These are phyloP conservation scores for Deakozyma indianensis DNA, from an alignment of 805 yeast genomes.

Conservation along the genomic window DNA sequence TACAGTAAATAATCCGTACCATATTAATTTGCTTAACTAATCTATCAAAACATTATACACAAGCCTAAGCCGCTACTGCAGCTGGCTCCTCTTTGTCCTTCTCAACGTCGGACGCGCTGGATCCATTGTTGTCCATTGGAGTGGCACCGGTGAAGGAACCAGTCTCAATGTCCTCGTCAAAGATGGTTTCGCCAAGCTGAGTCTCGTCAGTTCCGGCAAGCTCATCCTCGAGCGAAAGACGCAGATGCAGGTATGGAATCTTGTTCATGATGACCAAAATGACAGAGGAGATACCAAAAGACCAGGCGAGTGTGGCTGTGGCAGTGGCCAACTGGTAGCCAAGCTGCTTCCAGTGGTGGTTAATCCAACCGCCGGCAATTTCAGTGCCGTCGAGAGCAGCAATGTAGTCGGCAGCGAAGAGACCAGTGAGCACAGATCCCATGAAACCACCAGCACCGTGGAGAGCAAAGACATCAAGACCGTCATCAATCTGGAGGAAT, in stretches of 20 bases:
- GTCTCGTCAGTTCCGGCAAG: constrained; percentile 77
- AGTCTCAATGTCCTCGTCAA: constrained; percentile 10
- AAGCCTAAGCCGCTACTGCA: neutral
- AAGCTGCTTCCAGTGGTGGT: constrained; percentile 76
- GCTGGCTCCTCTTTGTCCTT: neutral
- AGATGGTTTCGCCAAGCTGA: constrained; percentile 84
- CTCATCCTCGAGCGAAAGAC: constrained; percentile 86
- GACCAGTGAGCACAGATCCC: constrained; percentile 76
- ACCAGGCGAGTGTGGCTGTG: constrained; percentile 61
- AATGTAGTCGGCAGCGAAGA: constrained; percentile 89
- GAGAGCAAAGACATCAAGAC: constrained; percentile 85
- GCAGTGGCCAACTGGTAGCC: constrained; percentile 90
- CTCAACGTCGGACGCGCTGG: neutral
- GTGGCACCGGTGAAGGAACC: constrained; percentile 1
- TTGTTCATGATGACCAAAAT: constrained; percentile 58
- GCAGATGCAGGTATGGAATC: constrained; percentile 69
- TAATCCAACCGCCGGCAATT: constrained; percentile 84
- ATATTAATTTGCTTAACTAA: too few species aligned
- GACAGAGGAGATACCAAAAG: constrained; percentile 61
- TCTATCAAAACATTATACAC: neutral
- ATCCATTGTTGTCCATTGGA: constrained; percentile 1
- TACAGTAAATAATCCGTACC: too few species aligned
- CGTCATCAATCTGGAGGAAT: constrained; percentile 72
- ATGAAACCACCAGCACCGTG: constrained; percentile 89
- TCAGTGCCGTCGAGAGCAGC: constrained; percentile 67